A percentile compares a stretch with the other conserved stretches of the same genome.
phyloP scores from a whole-genome alignment of 148 eudicot species.

The Silene latifolia region DNA sequence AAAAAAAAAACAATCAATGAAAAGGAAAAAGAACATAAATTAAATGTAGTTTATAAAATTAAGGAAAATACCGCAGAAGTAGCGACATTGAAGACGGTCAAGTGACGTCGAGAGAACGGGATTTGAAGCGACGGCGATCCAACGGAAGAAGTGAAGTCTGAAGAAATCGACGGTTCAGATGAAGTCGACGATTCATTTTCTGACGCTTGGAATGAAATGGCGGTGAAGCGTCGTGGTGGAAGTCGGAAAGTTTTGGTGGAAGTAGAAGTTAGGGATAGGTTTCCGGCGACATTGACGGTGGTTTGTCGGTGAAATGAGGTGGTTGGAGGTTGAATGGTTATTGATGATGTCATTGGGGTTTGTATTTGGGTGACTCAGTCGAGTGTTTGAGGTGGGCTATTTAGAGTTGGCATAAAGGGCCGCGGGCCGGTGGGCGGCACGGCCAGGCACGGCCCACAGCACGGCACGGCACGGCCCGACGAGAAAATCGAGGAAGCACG shows the following conservation, averaged over 20 bases:
- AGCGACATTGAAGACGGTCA: slow-evolving; percentile 45
- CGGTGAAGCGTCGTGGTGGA: slow-evolving; percentile 31
- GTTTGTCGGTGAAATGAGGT: slow-evolving; percentile 16
- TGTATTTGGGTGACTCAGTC: too few species aligned
- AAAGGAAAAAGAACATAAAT: background rate
- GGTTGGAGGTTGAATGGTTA: slow-evolving; percentile 33
- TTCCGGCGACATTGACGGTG: slow-evolving; percentile 25
- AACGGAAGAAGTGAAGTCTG: slow-evolving; percentile 49
- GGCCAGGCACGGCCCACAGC: too few species aligned
- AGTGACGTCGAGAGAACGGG: slow-evolving; percentile 58
- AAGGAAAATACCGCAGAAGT: slow-evolving; percentile 50
- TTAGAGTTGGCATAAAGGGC: too few species aligned
- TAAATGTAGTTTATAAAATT: background rate
- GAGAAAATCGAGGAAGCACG: too few species aligned
- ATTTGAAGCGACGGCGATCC: slow-evolving; percentile 43
- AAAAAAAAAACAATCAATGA: background rate
- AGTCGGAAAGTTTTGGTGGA: slow-evolving; percentile 28
- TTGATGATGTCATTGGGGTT: slow-evolving; percentile 29
- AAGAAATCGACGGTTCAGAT: slow-evolving; percentile 40
- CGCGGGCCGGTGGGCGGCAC: too few species aligned
- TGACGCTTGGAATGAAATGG: slow-evolving; percentile 25
- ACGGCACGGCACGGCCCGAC: too few species aligned
- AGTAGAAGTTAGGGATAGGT: background rate
- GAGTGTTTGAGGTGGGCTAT: too few species aligned
- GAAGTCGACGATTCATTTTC: slow-evolving; percentile 2